A percentile compares a stretch with the other conserved stretches of the same genome.
Evolutionary conservation across 1,284 basidiomycete species (phyloP).

Genomic region (Fomitopsis pinicola): DNA sequence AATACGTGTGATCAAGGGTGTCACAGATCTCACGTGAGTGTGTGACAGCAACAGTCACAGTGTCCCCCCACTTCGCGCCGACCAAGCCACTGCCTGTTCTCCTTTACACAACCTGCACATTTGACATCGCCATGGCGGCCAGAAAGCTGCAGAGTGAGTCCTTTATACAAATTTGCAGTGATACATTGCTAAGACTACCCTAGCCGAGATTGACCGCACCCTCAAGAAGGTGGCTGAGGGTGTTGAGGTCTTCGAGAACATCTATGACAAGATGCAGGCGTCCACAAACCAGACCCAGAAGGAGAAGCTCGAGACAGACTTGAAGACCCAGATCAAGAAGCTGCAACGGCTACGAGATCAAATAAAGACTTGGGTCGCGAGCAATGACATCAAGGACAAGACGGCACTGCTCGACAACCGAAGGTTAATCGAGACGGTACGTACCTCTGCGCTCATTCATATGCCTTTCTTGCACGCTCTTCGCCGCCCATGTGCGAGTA

Average conservation of each 20-base stretch:
- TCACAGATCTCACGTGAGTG: background rate
- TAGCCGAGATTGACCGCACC: conserved; percentile 95
- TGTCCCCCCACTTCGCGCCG: background rate
- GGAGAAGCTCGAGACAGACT: conserved; percentile 92
- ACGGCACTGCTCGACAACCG: conserved; percentile 89
- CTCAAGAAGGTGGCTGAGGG: conserved; percentile 93
- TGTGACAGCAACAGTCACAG: conserved; percentile 1
- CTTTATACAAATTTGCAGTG: background rate
- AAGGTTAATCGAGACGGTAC: conserved; percentile 94
- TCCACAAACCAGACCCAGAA: conserved; percentile 95
- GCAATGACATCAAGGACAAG: conserved; percentile 99
- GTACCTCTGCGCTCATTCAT: conserved; percentile 30
- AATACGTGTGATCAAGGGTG: too few species aligned
- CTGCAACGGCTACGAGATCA: conserved; percentile 96
- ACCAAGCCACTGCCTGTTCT: conserved; percentile 7
- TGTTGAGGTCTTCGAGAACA: conserved; percentile 91
- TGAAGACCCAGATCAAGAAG: conserved; percentile 99
- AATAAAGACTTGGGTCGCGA: conserved; percentile 99
- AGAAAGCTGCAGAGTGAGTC: conserved; percentile 75
- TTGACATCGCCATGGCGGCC: conserved; percentile 62
- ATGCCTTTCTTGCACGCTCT: conserved; percentile 4
- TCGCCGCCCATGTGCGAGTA: conserved; percentile 6
- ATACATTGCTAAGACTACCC: background rate
- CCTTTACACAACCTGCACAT: conserved; percentile 16
- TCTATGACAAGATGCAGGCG: conserved; percentile 95